phyloP scores from a whole-genome alignment of 1,284 basidiomycete species.

The Porogramme epimiltina region DNA sequence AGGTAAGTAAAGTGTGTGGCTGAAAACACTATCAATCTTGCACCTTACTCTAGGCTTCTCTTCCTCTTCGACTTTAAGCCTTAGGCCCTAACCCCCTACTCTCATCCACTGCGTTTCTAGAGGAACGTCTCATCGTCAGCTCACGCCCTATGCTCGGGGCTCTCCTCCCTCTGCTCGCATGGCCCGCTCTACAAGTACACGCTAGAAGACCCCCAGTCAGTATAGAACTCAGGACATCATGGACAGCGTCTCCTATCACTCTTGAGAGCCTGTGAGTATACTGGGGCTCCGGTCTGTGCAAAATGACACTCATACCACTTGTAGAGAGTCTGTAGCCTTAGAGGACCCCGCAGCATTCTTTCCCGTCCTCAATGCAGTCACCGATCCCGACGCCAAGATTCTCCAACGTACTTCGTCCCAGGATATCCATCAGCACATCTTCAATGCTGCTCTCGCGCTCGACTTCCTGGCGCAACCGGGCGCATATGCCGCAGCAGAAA shows the following conservation, averaged over 20 bases:
- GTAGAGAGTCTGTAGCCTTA: constrained; percentile 60
- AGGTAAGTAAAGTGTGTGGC: too few species aligned
- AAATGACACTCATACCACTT: not conserved
- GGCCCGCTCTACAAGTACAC: constrained; percentile 9
- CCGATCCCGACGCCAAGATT: constrained; percentile 47
- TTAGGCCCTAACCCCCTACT: too few species aligned
- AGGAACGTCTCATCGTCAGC: too few species aligned
- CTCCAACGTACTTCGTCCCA: constrained; percentile 41
- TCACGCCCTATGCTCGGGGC: constrained; percentile 12
- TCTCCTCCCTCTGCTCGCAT: constrained; percentile 12
- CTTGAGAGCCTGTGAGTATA: constrained; percentile 82
- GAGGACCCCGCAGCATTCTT: constrained; percentile 74
- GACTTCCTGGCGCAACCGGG: constrained; percentile 52
- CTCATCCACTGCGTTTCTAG: too few species aligned
- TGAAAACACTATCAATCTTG: too few species aligned
- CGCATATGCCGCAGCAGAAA: constrained; percentile 53
- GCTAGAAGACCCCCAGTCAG: constrained; percentile 62
- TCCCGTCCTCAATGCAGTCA: constrained; percentile 65
- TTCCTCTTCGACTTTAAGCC: too few species aligned
- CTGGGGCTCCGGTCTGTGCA: not conserved
- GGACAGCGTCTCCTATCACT: constrained; percentile 74
- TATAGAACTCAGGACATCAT: constrained; percentile 79
- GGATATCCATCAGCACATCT: constrained; percentile 53
- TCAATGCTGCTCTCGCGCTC: constrained; percentile 50
- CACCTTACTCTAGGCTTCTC: too few species aligned